Evolutionary conservation across 306 rosid genomes (phyloP).

Genomic region (Macrotyloma uniflorum): DNA sequence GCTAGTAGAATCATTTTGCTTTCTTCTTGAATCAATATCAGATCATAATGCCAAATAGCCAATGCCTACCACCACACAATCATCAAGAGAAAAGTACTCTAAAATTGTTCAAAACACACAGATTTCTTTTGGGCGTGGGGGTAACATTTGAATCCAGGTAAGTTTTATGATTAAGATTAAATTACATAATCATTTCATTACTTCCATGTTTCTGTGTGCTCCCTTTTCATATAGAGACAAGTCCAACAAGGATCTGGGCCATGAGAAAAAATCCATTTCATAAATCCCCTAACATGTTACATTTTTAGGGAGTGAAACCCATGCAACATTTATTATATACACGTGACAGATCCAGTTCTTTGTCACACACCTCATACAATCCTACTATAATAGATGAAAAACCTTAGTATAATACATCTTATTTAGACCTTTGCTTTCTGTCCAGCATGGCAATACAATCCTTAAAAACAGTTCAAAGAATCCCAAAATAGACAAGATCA

Average conservation of each 20-base stretch:
- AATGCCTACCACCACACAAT: neutral
- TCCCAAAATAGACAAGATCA: slow-evolving; percentile 36
- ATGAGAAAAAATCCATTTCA: neutral
- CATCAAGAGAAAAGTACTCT: no score
- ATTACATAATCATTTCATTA: neutral
- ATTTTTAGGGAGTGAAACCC: neutral
- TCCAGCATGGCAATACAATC: slow-evolving; percentile 41
- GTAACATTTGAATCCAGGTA: neutral
- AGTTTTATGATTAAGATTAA: neutral
- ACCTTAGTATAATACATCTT: slow-evolving; percentile 41
- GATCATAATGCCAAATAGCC: neutral
- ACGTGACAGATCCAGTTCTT: slow-evolving; percentile 42
- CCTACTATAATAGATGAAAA: slow-evolving; percentile 5
- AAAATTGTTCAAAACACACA: no score
- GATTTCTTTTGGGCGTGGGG: neutral
- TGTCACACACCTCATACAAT: slow-evolving; percentile 33
- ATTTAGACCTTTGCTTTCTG: slow-evolving; percentile 46
- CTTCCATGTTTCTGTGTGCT: neutral
- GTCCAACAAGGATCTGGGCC: neutral
- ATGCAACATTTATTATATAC: slow-evolving; percentile 22
- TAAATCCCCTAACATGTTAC: neutral
- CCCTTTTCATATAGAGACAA: neutral
- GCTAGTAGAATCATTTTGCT: neutral
- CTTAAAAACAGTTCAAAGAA: slow-evolving; percentile 46
- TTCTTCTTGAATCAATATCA: neutral